phyloP scores from a whole-genome alignment of 805 yeast species.

The Pichia kluyveri region DNA sequence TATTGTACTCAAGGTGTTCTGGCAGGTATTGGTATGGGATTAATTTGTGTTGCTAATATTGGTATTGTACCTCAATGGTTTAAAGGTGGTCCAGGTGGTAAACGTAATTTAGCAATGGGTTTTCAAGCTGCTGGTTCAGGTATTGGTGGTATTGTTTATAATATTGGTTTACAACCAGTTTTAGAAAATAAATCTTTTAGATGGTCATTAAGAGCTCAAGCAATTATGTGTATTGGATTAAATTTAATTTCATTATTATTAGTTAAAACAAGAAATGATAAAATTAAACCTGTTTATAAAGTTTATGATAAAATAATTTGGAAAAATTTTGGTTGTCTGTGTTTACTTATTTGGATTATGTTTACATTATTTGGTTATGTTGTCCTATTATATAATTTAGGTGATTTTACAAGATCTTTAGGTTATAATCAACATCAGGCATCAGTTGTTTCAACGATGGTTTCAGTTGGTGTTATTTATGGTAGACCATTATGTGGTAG shows the following conservation, averaged over 20 bases:
- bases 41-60: conserved; percentile 49
- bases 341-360: conserved; percentile 30
- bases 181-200: conserved; percentile 28
- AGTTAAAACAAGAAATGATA: conserved; percentile 29
- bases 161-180: conserved; percentile 39
- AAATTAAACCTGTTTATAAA: conserved; percentile 27
- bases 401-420: conserved; percentile 49
- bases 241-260: conserved; percentile 26
- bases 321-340: conserved; percentile 27
- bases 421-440: conserved; percentile 51
- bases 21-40: conserved; percentile 49
- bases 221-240: conserved; percentile 30
- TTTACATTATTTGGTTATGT: conserved; percentile 54
- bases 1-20: conserved; percentile 61
- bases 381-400: conserved; percentile 46
- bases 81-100: conserved; percentile 30
- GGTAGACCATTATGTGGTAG: conserved; percentile 52
- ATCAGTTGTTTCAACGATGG: conserved; percentile 50
- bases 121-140: conserved; percentile 44
- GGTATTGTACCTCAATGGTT: conserved; percentile 66
- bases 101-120: conserved; percentile 46
- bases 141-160: conserved; percentile 41
- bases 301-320: conserved; percentile 35
- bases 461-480: conserved; percentile 44
- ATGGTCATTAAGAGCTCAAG: conserved; percentile 46